Conservation (phyloP, 192 early-diverging fungal genomes). For the Backusella mclennaniae region DNA sequence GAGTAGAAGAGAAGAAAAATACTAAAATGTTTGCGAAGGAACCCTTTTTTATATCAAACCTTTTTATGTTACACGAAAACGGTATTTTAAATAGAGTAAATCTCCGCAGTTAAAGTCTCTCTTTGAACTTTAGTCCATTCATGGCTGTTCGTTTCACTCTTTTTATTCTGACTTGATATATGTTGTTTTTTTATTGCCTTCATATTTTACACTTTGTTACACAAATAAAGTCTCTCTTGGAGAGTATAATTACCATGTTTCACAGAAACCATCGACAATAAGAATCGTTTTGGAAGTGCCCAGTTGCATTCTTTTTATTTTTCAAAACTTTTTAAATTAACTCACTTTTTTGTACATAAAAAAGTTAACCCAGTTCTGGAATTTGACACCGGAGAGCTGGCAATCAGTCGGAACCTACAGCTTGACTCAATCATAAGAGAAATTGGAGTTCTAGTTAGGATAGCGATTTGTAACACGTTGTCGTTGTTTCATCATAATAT, state of each 20-base stretch:
- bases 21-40: background rate
- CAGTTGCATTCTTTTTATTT: background rate
- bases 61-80: background rate
- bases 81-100: background rate
- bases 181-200: background rate
- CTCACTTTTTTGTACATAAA: background rate
- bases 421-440: background rate
- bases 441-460: background rate
- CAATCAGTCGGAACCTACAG: background rate
- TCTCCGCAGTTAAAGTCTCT: background rate
- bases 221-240: background rate
- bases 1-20: conserved; percentile 17
- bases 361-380: background rate
- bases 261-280: background rate
- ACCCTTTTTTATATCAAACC: conserved; percentile 2
- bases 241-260: background rate
- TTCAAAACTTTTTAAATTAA: background rate
- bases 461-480: background rate
- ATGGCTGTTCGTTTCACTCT: background rate
- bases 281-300: background rate
- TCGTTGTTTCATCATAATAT: conserved; percentile 2
- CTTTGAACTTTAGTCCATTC: background rate
- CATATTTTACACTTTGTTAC: background rate
- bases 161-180: background rate
- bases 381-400: background rate